Base-by-base conservation (phyloP, 1,284 basidiomycete species). In the Marasmius oreades region DNA sequence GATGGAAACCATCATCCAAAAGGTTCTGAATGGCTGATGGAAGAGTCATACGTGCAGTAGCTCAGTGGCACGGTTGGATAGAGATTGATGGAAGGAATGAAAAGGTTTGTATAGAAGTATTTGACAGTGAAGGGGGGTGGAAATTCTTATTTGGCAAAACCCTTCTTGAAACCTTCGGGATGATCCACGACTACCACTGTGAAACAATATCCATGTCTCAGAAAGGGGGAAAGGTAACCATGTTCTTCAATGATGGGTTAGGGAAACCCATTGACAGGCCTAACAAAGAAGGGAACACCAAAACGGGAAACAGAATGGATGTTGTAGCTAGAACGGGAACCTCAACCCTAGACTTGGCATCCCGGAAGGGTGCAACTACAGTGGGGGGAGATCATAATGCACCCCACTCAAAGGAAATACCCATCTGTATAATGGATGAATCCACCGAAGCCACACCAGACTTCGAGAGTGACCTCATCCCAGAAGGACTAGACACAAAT, bases 141-240 rank as follows among this genome's bases (percentile, higher is more conserved):
- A 56, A 64, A 2, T 53, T 73, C n/a, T 60, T 73, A 0, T 61
- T 72, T 2, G 69, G 69, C 3, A 72, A 73, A 55, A 66, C 66
- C 4, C 54, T 72, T 5, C 62, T 72, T 12, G 47, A 53, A 12
- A 23, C 48, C 0, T 68, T 71, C 31, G 39, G 56, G 1, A 63
- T 59, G 2, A 53, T 63, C 0, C 72, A 73, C 44, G 60, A 67
- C 33, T 73, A 71, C 48, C 36, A 28, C 1, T 50, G 39, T 1
- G 70, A 70, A 50, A 57, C 33, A 4, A 48, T 67, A n/a, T 31
- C 23, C 3, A 23, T 52, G 12, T 12, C n/a, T n/a, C n/a, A 24
- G 24, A 34, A 39, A 36, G 51, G 50, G 18, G 36, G 14, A 12
- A 20, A 33, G 2, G 3, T 5, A 5, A 2, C 28, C 12, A 34